These are phyloP conservation scores for Arbutus unedo DNA, from an alignment of 148 eudicot genomes.

Conservation along the genomic window DNA sequence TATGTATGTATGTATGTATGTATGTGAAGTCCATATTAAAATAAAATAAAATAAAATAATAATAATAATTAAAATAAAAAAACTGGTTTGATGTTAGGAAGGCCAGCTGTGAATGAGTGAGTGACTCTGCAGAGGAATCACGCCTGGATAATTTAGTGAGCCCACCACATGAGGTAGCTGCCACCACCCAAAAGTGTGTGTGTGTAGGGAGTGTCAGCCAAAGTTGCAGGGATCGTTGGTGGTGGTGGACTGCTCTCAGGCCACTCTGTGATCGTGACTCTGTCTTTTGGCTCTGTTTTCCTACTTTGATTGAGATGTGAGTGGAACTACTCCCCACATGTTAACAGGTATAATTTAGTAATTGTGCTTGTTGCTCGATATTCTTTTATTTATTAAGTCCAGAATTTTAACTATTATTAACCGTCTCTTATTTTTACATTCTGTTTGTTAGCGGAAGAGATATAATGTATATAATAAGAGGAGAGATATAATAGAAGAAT, in stretches of 20 bases:
- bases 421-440: too few relatives aligned
- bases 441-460: too few relatives aligned
- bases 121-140: background rate
- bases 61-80: too few relatives aligned
- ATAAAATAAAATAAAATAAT: too few relatives aligned
- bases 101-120: background rate
- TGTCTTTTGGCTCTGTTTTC: background rate
- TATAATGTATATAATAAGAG: too few relatives aligned
- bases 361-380: too few relatives aligned
- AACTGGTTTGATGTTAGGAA: too few relatives aligned
- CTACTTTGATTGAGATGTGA: background rate
- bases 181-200: background rate
- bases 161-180: background rate
- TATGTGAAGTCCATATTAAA: background rate
- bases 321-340: background rate
- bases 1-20: too few relatives aligned
- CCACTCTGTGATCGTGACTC: background rate
- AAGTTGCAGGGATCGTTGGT: background rate
- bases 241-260: background rate
- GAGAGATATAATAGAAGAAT: too few relatives aligned
- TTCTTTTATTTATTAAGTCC: too few relatives aligned
- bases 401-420: too few relatives aligned
- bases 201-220: background rate
- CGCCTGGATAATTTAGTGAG: background rate
- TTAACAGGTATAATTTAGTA: too few relatives aligned